Evolutionary conservation across 106 monocot genomes (phyloP), one percentile per base, ranked within the genome.

Genomic region (Dioscorea alata): DNA sequence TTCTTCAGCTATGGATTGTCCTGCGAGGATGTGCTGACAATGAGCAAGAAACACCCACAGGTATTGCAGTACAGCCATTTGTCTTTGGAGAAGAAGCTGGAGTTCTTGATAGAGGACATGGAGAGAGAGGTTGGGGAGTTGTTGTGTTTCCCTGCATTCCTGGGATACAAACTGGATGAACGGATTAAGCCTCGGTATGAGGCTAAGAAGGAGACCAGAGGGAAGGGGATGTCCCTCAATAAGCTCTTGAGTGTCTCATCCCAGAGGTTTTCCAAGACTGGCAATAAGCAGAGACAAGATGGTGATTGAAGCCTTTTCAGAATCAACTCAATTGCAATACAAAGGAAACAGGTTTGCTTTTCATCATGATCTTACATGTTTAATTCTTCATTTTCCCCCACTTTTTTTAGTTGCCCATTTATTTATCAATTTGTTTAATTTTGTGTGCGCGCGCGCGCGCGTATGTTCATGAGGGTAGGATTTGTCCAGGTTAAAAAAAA

Each of bases 41-140:
- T 91, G 86, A 84, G 84, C 74, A 81, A 61, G 79, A 87, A 80
- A 72, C 91, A 91, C 57, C 91, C 87, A 17, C 91, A 91, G 83
- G 66, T 91, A 23, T 79, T 91, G 74, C 91, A 91, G 73, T 91
- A 91, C 64, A 87, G 70, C 60, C 50, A 70, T 65, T 61, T 63
- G 48, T 83, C 84, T 0, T 32, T 91, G 82, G 79, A 73, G 77
- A 77, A 87, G 87, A 91, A 91, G 74, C 64, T 91, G 79, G 84
- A 87, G 59, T 91, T 87, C 63, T 63, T 91, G 67, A 74, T 82
- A 12, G 79, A 64, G 17, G 82, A 68, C 15, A 91, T 91, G 87
- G 84, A 78, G 31, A 81, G 91, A 63, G 91, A 87, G 19, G 58
- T 91, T 8, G 84, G 71, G n/a, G 91, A 91, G 80, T 69, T 91